Conservation (phyloP, 345 rosid genomes). For the Raphanus raphanistrum region DNA sequence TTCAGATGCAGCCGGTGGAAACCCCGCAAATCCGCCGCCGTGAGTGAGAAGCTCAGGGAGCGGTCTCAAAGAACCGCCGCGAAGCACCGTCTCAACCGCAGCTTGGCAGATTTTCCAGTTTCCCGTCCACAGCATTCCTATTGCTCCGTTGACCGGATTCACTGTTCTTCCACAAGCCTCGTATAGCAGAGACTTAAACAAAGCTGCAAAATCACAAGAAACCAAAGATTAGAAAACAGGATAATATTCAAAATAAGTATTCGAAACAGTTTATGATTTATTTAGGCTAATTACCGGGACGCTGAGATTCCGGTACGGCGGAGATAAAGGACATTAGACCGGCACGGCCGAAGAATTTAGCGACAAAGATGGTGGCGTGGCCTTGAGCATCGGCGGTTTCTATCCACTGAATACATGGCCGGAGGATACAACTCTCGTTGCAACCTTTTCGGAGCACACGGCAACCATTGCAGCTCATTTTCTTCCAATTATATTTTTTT, state of each 20-base stretch:
- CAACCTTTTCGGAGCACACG: slow-evolving; percentile 94
- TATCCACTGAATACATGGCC: slow-evolving; percentile 93
- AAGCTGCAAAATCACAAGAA: slow-evolving; percentile 41
- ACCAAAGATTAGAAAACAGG: slow-evolving; percentile 2
- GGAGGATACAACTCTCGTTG: slow-evolving; percentile 82
- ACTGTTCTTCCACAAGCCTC: slow-evolving; percentile 97
- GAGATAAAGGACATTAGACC: slow-evolving; percentile 97
- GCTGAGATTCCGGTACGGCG: slow-evolving; percentile 82
- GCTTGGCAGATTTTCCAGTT: slow-evolving; percentile 92
- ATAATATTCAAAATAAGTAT: too few relatives aligned
- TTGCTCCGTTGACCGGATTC: slow-evolving; percentile 95
- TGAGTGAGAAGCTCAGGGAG: slow-evolving; percentile 57
- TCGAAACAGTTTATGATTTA: background rate
- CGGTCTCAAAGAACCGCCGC: slow-evolving; percentile 68
- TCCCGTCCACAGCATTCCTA: slow-evolving; percentile 87
- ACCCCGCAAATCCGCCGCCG: slow-evolving; percentile 40
- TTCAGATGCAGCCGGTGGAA: slow-evolving; percentile 52
- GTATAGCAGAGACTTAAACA: slow-evolving; percentile 80
- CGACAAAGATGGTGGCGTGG: slow-evolving; percentile 93
- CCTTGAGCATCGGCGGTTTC: slow-evolving; percentile 91
- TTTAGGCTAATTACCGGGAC: slow-evolving; percentile 56
- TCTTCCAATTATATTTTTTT: slow-evolving; percentile 12
- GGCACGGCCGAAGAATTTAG: slow-evolving; percentile 98
- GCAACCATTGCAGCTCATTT: slow-evolving; percentile 98
- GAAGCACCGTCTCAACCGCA: slow-evolving; percentile 84